Conservation (phyloP, 768 basidiomycete genomes). For the Lactarius sp. region DNA sequence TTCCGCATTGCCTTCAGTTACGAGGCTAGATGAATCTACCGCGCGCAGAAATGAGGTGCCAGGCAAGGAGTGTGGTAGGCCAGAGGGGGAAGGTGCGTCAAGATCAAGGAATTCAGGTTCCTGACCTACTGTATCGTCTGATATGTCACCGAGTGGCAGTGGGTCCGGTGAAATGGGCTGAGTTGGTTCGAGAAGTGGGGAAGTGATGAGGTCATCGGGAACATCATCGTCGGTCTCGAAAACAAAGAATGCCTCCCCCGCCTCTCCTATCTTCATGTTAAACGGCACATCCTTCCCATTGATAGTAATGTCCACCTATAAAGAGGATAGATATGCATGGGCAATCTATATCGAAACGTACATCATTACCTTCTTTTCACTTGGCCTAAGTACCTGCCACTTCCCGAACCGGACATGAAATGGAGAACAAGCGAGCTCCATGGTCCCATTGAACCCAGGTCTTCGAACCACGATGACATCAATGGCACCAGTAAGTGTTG, state of each 20-base stretch:
- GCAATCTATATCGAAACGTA: constrained; percentile 5
- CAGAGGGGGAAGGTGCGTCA: constrained; percentile 40
- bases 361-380: constrained; percentile 78
- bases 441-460: constrained; percentile 54
- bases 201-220: constrained; percentile 89
- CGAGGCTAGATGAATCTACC: constrained; percentile 27
- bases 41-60: neutral
- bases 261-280: constrained; percentile 97
- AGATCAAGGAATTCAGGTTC: constrained; percentile 88
- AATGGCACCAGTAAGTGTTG: constrained; percentile 96
- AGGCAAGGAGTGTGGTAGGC: neutral
- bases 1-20: constrained; percentile 31
- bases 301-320: constrained; percentile 81
- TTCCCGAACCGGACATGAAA: constrained; percentile 99
- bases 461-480: constrained; percentile 95
- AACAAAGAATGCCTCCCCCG: constrained; percentile 98
- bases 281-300: constrained; percentile 86
- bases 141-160: constrained; percentile 25
- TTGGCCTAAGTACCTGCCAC: constrained; percentile 89
- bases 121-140: constrained; percentile 29
- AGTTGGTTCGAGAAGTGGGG: constrained; percentile 77
- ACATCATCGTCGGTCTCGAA: constrained; percentile 96
- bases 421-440: constrained; percentile 82
- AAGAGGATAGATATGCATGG: neutral
- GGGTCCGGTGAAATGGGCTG: constrained; percentile 34